Percentiles rank a stretch among this genome's conserved stretches.
Evolutionary conservation across 2,329 filamentous ascomycete genomes (phyloP).

Genomic region (Alternaria dauci): DNA sequence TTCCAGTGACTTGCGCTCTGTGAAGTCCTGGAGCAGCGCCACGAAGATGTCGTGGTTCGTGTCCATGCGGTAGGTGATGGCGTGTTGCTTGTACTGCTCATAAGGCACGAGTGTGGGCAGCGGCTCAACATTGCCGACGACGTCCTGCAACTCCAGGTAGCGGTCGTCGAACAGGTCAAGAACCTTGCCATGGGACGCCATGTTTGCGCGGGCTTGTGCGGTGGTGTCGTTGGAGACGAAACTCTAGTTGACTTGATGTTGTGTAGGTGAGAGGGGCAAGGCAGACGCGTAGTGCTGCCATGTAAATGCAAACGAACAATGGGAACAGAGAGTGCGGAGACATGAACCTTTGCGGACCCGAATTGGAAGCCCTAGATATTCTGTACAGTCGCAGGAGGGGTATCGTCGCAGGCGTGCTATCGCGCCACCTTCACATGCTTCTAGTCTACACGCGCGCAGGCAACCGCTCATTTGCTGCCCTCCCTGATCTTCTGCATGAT

Average conservation of each 20-base stretch:
- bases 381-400: conserved; percentile 27
- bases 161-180: conserved; percentile 44
- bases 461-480: conserved; percentile 32
- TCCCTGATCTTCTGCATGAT: conserved; percentile 48
- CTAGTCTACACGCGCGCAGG: background rate
- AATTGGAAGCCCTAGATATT: conserved; percentile 5
- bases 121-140: conserved; percentile 40
- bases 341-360: conserved; percentile 15
- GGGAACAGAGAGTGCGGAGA: conserved; percentile 8
- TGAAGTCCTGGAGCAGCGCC: conserved; percentile 42
- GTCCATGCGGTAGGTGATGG: conserved; percentile 41
- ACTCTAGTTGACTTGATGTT: background rate
- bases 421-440: conserved; percentile 1
- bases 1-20: conserved; percentile 27
- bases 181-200: conserved; percentile 42
- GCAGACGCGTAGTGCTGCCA: conserved; percentile 8
- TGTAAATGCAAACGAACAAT: conserved; percentile 16
- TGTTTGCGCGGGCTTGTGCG: conserved; percentile 12
- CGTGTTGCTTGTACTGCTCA: conserved; percentile 34
- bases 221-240: background rate
- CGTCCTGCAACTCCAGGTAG: conserved; percentile 43
- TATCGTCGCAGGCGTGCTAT: conserved; percentile 24
- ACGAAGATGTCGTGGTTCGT: conserved; percentile 36
- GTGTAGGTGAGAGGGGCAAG: conserved; percentile 7
- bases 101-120: conserved; percentile 44